Evolutionary conservation across 345 rosid species (phyloP).

Genomic region (Eucalyptus virginea): DNA sequence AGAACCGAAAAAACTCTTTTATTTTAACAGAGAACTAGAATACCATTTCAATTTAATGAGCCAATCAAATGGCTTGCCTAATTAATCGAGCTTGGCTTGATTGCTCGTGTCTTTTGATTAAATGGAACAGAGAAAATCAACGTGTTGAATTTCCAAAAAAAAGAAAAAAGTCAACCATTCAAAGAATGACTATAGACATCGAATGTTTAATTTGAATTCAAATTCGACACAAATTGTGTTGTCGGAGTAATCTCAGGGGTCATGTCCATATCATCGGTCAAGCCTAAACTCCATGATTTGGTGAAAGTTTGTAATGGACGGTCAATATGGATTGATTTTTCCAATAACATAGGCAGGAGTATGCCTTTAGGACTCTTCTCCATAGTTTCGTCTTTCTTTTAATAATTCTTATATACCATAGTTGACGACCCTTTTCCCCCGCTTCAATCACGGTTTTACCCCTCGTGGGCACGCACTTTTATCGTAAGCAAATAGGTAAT

Average conservation of each 20-base stretch:
- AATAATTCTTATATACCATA: not conserved
- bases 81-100: not conserved
- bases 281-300: not conserved
- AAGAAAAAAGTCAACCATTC: not conserved
- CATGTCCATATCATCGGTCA: not conserved
- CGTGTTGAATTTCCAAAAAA: not conserved
- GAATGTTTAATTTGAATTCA: not conserved
- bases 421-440: not conserved
- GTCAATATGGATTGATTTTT: not conserved
- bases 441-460: not conserved
- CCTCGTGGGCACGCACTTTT: not conserved
- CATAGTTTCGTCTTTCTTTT: not conserved
- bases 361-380: not conserved
- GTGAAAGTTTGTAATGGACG: not conserved
- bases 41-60: not conserved
- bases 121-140: not conserved
- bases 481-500: not conserved
- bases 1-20: not conserved
- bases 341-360: not conserved
- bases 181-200: not conserved
- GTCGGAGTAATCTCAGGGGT: not conserved
- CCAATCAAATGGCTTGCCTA: not conserved
- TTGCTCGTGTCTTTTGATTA: not conserved
- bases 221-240: not conserved
- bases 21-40: not conserved